Base-by-base conservation (phyloP, 2,329 filamentous ascomycete genomes). In the Emmonsia crescens region DNA sequence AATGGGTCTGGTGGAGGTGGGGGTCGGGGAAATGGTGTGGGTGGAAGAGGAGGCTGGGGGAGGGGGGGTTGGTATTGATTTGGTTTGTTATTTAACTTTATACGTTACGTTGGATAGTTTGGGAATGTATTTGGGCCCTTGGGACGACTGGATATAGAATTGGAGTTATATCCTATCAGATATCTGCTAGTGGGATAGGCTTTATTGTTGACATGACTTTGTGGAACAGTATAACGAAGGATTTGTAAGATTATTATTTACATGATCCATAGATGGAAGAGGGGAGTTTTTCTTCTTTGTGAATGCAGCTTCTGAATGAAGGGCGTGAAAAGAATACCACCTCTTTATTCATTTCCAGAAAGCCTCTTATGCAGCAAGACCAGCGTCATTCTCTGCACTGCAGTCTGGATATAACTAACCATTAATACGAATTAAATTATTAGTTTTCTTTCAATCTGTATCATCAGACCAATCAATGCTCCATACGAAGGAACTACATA, bases 61-160 rank as follows among this genome's bases (percentile, higher is more conserved):
- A 63, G 60, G 21, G 64, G 64, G 44, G 63, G 60, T 1, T 66
- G 64, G 64, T 61, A 61, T 24, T 66, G 56, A 60, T n/a, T 27
- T 19, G 24, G 3, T 33, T 38, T 6, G 5, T 36, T 12, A n/a
- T 51, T 57, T 14, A 10, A 44, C 27, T 4, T 46, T 46, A 12
- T 31, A 38, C 24, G 24, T 44, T 46, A 19, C n/a, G 19, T 42
- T 27, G 36, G 36, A 19, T 57, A 16, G 2, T 21, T 8, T 5
- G 51, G 48, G 27, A 12, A 21, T 56, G 8, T 36, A 42, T 44
- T n/a, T 19, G 56, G 12, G 27, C n/a, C 36, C 10, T 21, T n/a
- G 14, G 49, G 27, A 21, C 49, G 29, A 21, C 29, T 33, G 49
- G 31, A 54, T n/a, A 36, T 21, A n/a, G 29, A 19, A 36, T 31